These are phyloP conservation scores for Candida corydali DNA, from an alignment of 805 yeast genomes.

Conservation along the genomic window DNA sequence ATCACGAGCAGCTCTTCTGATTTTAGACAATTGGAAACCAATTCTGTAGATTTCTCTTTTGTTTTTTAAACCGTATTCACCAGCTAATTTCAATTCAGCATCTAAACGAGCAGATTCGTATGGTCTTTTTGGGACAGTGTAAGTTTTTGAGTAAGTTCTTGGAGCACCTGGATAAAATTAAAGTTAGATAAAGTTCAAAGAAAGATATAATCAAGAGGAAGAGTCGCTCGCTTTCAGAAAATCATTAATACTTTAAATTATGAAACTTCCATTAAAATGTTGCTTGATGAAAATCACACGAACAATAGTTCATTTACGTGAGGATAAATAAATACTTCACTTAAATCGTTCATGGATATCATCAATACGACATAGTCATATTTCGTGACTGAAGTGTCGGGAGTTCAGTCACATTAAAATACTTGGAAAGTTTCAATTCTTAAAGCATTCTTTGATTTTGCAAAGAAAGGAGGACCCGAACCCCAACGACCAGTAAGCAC, in stretches of 20 bases:
- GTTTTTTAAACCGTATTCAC: slow-evolving; percentile 99
- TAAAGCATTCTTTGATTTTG: slow-evolving; percentile 6
- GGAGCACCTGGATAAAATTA: slow-evolving; percentile 71
- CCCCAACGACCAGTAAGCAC: slow-evolving; percentile 39
- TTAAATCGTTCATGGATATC: too few relatives aligned
- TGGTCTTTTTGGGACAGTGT: slow-evolving; percentile 99
- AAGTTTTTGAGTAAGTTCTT: slow-evolving; percentile 99
- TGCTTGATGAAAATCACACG: slow-evolving; percentile 2
- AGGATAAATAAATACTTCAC: too few relatives aligned
- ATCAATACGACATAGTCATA: slow-evolving; percentile 6
- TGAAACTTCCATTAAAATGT: slow-evolving; percentile 6
- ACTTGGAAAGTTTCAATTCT: slow-evolving; percentile 14
- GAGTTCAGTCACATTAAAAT: slow-evolving; percentile 60
- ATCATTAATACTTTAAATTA: not conserved
- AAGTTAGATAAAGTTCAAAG: slow-evolving; percentile 18
- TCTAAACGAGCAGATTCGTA: slow-evolving; percentile 99
- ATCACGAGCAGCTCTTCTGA: slow-evolving; percentile 99
- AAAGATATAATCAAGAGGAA: not conserved
- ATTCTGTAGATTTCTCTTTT: slow-evolving; percentile 99
- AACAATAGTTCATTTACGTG: slow-evolving; percentile 4
- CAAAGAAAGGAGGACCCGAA: slow-evolving; percentile 63
- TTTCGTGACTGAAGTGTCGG: slow-evolving; percentile 79
- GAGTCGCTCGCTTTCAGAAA: slow-evolving; percentile 3
- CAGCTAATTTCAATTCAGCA: slow-evolving; percentile 98
- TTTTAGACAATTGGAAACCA: slow-evolving; percentile 98